phyloP scores from a whole-genome alignment of 371 early-diverging fungal species.

The Mucor irregularis region DNA sequence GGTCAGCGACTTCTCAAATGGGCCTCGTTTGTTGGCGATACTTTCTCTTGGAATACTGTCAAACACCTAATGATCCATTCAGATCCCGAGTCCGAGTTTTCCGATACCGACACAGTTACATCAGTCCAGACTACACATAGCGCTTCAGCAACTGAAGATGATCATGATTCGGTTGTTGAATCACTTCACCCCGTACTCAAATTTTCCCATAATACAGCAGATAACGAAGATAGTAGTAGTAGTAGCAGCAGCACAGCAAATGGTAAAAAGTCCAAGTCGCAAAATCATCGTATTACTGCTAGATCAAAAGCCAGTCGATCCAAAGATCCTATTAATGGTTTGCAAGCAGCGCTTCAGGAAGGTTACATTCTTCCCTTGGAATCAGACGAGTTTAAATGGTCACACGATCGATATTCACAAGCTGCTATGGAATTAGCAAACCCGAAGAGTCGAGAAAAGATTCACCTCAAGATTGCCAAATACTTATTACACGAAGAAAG shows the following conservation, averaged over 20 bases:
- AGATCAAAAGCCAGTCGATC: too few relatives aligned
- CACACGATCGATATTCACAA: conserved; percentile 48
- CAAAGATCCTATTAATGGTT: conserved; percentile 39
- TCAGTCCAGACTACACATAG: background rate
- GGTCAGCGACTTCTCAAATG: conserved; percentile 41
- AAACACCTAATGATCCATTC: conserved; percentile 36
- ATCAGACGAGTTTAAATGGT: conserved; percentile 47
- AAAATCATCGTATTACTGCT: too few relatives aligned
- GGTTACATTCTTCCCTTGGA: conserved; percentile 45
- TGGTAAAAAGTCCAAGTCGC: background rate
- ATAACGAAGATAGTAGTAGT: background rate
- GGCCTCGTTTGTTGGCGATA: conserved; percentile 48
- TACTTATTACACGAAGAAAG: conserved; percentile 28
- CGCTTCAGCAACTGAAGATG: background rate
- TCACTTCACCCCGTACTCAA: conserved; percentile 1
- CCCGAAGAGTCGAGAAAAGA: conserved; percentile 30
- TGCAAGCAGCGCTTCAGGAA: conserved; percentile 49
- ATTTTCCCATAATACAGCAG: background rate
- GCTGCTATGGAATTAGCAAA: conserved; percentile 50
- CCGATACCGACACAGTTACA: conserved; percentile 14
- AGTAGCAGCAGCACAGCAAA: background rate
- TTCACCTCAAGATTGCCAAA: conserved; percentile 43
- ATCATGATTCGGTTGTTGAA: background rate
- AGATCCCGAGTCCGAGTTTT: conserved; percentile 35
- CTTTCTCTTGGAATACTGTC: conserved; percentile 46